Evolutionary conservation across 257 asterid species (phyloP).

Genomic region (Capsicum baccatum): DNA sequence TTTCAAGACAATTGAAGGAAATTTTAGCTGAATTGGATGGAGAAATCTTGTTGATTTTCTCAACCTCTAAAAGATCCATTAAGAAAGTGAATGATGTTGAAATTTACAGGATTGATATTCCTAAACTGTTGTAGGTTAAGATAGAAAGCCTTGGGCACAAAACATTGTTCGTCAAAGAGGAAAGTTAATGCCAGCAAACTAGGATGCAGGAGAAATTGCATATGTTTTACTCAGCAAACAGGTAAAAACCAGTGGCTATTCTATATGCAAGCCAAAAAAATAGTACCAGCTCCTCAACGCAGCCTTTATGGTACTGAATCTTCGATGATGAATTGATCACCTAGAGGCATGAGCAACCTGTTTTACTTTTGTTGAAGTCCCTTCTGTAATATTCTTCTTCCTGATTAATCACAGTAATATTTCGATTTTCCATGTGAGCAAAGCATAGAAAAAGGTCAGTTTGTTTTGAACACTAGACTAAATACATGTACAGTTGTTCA

Average conservation of each 20-base stretch:
- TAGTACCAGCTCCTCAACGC: conserved; percentile 16
- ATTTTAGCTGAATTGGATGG: too few species aligned
- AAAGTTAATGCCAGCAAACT: conserved; percentile 35
- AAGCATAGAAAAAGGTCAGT: too few species aligned
- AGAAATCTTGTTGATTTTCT: conserved; percentile 29
- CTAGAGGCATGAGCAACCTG: neutral
- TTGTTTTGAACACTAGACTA: neutral
- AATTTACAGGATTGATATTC: conserved; percentile 39
- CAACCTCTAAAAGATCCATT: conserved; percentile 32
- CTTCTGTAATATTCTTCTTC: neutral
- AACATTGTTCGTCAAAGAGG: conserved; percentile 41
- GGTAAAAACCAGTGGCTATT: conserved; percentile 37
- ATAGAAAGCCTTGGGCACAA: conserved; percentile 40
- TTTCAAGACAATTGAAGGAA: too few species aligned
- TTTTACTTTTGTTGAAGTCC: neutral
- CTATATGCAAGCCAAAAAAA: conserved; percentile 36
- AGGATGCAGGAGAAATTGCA: conserved; percentile 43
- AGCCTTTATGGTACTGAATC: neutral
- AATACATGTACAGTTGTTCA: neutral
- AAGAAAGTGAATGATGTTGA: conserved; percentile 41
- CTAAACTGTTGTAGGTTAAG: conserved; percentile 23
- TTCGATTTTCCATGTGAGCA: neutral
- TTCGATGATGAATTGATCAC: neutral
- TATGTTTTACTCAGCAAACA: conserved; percentile 35
- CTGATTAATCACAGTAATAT: neutral